Percentiles rank a stretch among this genome's conserved stretches.
phyloP scores from a whole-genome alignment of 2,329 filamentous ascomycete genomes.

The Nothopassalora personata region DNA sequence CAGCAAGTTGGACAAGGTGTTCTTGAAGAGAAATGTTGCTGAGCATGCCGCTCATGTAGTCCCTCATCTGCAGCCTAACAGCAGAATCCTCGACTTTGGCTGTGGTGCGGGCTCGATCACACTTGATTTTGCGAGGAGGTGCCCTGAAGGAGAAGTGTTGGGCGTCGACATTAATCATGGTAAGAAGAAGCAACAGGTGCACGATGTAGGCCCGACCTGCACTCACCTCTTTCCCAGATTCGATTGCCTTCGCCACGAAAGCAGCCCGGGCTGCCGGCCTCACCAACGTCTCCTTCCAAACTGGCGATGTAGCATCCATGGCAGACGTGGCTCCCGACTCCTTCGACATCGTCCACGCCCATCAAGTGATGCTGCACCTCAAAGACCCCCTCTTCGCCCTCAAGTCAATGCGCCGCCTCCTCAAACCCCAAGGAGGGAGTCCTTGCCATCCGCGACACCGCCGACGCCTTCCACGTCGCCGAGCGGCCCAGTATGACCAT shows the following conservation, averaged over 20 bases:
- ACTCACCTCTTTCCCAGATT: neutral
- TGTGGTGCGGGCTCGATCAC: constrained; percentile 44
- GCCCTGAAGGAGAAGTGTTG: constrained; percentile 24
- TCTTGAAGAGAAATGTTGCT: constrained; percentile 36
- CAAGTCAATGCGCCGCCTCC: constrained; percentile 49
- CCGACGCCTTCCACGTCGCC: neutral
- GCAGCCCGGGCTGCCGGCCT: constrained; percentile 4
- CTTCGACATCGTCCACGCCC: constrained; percentile 55
- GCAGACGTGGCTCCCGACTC: neutral
- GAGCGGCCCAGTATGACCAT: constrained; percentile 6
- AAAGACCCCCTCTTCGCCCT: constrained; percentile 45
- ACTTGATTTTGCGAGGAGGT: constrained; percentile 34
- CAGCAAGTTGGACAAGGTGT: constrained; percentile 26
- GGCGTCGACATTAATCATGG: constrained; percentile 35
- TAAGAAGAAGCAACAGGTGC: neutral
- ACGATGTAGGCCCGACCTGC: neutral
- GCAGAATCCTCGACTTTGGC: constrained; percentile 40
- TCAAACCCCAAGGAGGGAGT: constrained; percentile 50
- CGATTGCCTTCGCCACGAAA: constrained; percentile 4
- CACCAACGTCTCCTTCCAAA: constrained; percentile 11
- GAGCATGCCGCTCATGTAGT: constrained; percentile 8
- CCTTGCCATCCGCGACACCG: constrained; percentile 41
- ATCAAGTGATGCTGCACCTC: constrained; percentile 55
- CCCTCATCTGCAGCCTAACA: constrained; percentile 21
- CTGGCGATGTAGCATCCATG: constrained; percentile 5